Percentiles rank a stretch among this genome's conserved stretches.
These are phyloP conservation scores for Basidiobolus meristosporus DNA, from an alignment of 371 early-diverging fungal species.

Conservation along the genomic window DNA sequence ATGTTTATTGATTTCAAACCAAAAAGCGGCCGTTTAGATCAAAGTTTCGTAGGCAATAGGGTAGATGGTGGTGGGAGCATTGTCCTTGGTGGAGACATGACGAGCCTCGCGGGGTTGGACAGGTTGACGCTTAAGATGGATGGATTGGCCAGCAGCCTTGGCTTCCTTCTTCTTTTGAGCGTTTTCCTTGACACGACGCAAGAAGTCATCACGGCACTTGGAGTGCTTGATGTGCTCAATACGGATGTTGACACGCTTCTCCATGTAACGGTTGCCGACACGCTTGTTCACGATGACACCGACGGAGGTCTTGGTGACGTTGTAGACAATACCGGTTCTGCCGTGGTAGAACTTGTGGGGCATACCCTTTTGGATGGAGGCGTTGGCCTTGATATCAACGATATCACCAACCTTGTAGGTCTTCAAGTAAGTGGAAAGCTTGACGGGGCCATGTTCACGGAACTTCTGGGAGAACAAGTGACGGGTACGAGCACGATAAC, in stretches of 20 bases:
- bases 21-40: too few species aligned
- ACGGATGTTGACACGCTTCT: constrained; percentile 98
- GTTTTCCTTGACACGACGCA: constrained; percentile 93
- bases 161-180: constrained; percentile 60
- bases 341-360: too few species aligned
- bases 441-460: constrained; percentile 84
- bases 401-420: too few species aligned
- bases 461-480: constrained; percentile 95
- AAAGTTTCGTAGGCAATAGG: constrained; percentile 95
- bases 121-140: constrained; percentile 87
- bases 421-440: too few species aligned
- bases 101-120: constrained; percentile 80
- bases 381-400: too few species aligned
- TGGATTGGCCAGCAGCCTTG: constrained; percentile 18
- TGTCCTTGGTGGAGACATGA: constrained; percentile 73
- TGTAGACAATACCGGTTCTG: constrained; percentile 95
- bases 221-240: constrained; percentile 99
- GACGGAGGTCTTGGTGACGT: constrained; percentile 96
- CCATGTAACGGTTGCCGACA: too few species aligned
- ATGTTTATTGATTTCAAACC: too few species aligned
- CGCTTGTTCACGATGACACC: constrained; percentile 97
- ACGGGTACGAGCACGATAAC: constrained; percentile 96
- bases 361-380: too few species aligned
- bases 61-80: constrained; percentile 78
- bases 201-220: constrained; percentile 97